A percentile compares a stretch with the other conserved stretches of the same genome.
phyloP scores from a whole-genome alignment of 768 basidiomycete species.

The Neoboletus magnificus region DNA sequence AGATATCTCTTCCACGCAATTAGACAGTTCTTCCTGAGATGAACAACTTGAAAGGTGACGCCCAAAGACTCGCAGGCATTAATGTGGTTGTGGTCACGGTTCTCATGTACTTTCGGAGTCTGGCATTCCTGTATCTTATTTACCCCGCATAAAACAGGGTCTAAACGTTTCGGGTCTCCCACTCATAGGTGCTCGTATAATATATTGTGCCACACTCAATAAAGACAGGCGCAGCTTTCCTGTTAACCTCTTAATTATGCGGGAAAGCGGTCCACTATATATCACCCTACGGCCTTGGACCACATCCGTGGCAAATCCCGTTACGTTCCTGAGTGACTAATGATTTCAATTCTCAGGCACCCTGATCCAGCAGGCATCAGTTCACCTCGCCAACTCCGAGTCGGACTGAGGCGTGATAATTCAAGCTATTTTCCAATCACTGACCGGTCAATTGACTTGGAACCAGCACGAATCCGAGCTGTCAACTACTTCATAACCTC shows the following conservation, averaged over 20 bases:
- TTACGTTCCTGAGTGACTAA: neutral
- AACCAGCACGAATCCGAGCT: neutral
- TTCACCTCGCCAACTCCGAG: neutral
- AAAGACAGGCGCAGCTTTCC: neutral
- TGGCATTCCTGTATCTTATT: neutral
- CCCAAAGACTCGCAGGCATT: neutral
- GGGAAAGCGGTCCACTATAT: neutral
- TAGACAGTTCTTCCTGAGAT: neutral
- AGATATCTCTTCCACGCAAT: neutral
- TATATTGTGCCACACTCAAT: neutral
- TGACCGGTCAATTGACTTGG: neutral
- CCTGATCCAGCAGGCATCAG: neutral
- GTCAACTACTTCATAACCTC: neutral
- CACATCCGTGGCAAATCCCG: neutral
- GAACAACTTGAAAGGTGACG: neutral
- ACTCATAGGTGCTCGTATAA: neutral
- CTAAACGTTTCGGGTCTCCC: neutral
- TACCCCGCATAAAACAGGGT: too few species aligned
- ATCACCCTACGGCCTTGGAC: too few species aligned
- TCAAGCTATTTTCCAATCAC: neutral
- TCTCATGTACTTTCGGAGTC: neutral
- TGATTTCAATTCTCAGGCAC: too few species aligned
- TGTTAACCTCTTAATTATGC: neutral
- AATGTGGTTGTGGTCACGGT: neutral
- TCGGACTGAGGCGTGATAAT: neutral